Evolutionary conservation across 345 rosid genomes (phyloP).

Genomic region (Eucalyptus sp.): DNA sequence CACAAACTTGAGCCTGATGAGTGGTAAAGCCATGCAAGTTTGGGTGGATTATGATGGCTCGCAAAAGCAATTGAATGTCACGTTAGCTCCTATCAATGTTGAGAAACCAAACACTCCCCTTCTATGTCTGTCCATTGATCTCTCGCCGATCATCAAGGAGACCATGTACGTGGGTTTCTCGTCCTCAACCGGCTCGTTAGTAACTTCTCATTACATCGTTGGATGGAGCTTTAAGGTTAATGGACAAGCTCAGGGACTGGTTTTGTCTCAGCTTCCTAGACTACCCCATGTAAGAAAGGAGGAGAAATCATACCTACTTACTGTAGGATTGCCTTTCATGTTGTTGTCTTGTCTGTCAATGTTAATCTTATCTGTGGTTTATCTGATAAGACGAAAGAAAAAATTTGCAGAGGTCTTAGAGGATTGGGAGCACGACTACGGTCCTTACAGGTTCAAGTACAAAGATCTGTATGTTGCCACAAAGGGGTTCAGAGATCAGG

Average conservation of each 20-base stretch:
- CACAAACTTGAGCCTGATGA: too few relatives aligned
- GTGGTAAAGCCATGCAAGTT: too few relatives aligned
- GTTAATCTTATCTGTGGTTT: background rate
- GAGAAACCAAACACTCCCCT: too few relatives aligned
- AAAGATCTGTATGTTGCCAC: constrained; percentile 23
- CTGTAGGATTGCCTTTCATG: constrained; percentile 34
- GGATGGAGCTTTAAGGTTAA: constrained; percentile 66
- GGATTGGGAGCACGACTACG: constrained; percentile 50
- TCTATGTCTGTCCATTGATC: constrained; percentile 1
- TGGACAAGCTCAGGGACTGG: constrained; percentile 23
- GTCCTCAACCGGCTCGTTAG: constrained; percentile 26
- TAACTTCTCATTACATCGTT: constrained; percentile 18
- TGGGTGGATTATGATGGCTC: too few relatives aligned
- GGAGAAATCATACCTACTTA: constrained; percentile 13
- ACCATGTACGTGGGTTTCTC: constrained; percentile 63
- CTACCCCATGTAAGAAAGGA: constrained; percentile 30
- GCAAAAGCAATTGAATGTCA: too few relatives aligned
- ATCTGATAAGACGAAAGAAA: constrained; percentile 10
- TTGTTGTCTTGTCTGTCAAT: constrained; percentile 5
- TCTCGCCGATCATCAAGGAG: constrained; percentile 10
- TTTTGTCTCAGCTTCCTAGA: constrained; percentile 38
- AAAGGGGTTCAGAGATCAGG: too few relatives aligned
- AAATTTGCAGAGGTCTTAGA: constrained; percentile 60
- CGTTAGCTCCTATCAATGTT: too few relatives aligned
- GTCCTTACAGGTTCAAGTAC: constrained; percentile 46